A percentile compares a stretch with the other conserved stretches of the same genome.
Evolutionary conservation across 768 basidiomycete species (phyloP).

Genomic region (Tubosaeta sp.): DNA sequence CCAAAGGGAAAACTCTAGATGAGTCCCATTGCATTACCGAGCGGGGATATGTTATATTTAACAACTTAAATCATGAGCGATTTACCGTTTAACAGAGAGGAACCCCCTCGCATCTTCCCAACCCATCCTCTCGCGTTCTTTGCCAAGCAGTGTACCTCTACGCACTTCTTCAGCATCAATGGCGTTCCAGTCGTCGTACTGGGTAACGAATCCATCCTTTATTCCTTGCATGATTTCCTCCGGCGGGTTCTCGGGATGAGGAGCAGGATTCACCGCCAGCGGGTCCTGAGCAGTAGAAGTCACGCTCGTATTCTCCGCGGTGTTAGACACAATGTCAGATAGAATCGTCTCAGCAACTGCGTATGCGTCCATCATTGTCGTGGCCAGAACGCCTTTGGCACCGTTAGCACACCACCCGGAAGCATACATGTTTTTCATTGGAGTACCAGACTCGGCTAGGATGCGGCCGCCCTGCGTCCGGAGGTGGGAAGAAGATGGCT

Average conservation of each 20-base stretch:
- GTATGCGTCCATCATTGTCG: conserved; percentile 92
- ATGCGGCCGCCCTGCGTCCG: conserved; percentile 52
- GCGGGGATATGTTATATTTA: conserved; percentile 4
- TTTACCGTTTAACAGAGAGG: conserved; percentile 13
- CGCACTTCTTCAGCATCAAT: conserved; percentile 70
- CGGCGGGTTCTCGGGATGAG: conserved; percentile 45
- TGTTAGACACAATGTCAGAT: conserved; percentile 42
- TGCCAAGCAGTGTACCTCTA: conserved; percentile 51
- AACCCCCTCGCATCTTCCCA: conserved; percentile 55
- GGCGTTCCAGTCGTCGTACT: conserved; percentile 70
- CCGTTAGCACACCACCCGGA: conserved; percentile 93
- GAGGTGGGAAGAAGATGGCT: conserved; percentile 51
- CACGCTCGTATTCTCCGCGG: conserved; percentile 15
- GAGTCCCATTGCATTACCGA: conserved; percentile 11
- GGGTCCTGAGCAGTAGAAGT: conserved; percentile 5
- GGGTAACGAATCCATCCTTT: conserved; percentile 43
- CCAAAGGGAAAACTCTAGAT: background rate
- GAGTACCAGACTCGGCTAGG: conserved; percentile 33
- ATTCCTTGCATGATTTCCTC: conserved; percentile 42
- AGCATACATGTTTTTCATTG: conserved; percentile 70
- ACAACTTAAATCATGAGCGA: conserved; percentile 3
- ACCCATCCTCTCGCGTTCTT: conserved; percentile 73
- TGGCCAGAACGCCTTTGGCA: conserved; percentile 85
- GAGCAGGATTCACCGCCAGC: conserved; percentile 34
- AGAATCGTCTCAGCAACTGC: conserved; percentile 69